Evolutionary conservation across 2,329 filamentous ascomycete genomes (phyloP).

Genomic region (Magnaporthiopsis incrustans): DNA sequence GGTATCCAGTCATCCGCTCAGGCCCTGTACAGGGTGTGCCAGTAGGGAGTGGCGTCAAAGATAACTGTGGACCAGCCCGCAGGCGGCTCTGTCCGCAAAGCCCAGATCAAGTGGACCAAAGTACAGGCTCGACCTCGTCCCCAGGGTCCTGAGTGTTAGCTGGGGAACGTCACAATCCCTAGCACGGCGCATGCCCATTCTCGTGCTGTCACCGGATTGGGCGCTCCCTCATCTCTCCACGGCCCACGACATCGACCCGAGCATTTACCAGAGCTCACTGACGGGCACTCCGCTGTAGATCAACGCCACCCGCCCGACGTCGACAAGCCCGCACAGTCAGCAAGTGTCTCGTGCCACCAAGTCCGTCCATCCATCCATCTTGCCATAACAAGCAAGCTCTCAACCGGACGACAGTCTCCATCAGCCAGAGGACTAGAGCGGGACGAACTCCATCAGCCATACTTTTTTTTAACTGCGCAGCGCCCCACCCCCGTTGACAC

Average conservation of each 20-base stretch:
- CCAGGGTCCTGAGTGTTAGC: slow-evolving; percentile 5
- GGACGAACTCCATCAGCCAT: neutral
- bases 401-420: neutral
- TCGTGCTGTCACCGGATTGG: neutral
- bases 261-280: neutral
- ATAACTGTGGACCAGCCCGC: neutral
- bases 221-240: slow-evolving; percentile 1
- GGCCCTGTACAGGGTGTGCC: neutral
- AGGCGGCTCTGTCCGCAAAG: slow-evolving; percentile 4
- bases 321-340: neutral
- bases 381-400: neutral
- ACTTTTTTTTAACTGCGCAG: neutral
- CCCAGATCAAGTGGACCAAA: neutral
- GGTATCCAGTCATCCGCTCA: neutral
- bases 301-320: neutral
- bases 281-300: neutral
- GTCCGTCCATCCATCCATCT: neutral
- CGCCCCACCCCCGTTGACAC: neutral
- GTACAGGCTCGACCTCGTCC: neutral
- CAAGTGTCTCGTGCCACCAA: neutral
- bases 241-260: neutral
- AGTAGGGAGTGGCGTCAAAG: neutral
- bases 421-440: neutral
- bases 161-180: slow-evolving; percentile 2
- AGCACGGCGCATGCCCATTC: slow-evolving; percentile 1